Percentiles rank a stretch among this genome's conserved stretches.
Evolutionary conservation across 441 rosid genomes (phyloP).

Genomic region (Croton laevigatus): DNA sequence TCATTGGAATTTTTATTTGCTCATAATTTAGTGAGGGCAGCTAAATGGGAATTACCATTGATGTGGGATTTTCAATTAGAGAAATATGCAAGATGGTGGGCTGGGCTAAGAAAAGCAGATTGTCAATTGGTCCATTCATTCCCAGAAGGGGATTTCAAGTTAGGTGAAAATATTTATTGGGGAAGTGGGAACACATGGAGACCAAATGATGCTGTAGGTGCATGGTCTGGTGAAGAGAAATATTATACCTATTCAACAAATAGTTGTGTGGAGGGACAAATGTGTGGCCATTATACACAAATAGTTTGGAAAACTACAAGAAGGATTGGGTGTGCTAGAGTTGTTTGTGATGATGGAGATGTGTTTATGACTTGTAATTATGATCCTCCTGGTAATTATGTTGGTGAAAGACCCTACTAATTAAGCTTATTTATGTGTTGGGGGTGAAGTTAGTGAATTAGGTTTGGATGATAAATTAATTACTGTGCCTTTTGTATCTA

Average conservation of each 20-base stretch:
- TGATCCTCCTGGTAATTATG: conserved; percentile 78
- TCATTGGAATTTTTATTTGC: conserved; percentile 60
- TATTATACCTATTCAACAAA: conserved; percentile 52
- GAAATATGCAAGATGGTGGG: conserved; percentile 67
- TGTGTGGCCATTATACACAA: conserved; percentile 83
- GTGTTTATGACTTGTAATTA: conserved; percentile 90
- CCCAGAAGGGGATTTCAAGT: conserved; percentile 51
- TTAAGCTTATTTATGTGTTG: conserved; percentile 17
- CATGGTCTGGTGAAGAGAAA: conserved; percentile 71
- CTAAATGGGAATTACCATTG: conserved; percentile 62
- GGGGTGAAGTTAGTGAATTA: neutral
- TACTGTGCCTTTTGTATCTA: neutral
- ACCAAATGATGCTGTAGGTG: conserved; percentile 55
- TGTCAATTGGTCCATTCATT: conserved; percentile 64
- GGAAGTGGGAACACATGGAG: conserved; percentile 61
- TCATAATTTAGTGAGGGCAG: conserved; percentile 66
- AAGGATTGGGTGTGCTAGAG: conserved; percentile 70
- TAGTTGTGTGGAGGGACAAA: conserved; percentile 48
- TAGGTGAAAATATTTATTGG: conserved; percentile 80
- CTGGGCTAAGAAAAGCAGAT: conserved; percentile 48
- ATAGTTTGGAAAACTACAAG: conserved; percentile 66
- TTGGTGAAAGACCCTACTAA: conserved; percentile 72
- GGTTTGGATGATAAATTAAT: neutral
- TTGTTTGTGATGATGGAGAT: conserved; percentile 63
- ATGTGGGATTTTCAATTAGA: conserved; percentile 69